Percentiles rank a stretch among this genome's conserved stretches.
phyloP scores from a whole-genome alignment of 1,284 basidiomycete species.

The Apiotrichum siamense region DNA sequence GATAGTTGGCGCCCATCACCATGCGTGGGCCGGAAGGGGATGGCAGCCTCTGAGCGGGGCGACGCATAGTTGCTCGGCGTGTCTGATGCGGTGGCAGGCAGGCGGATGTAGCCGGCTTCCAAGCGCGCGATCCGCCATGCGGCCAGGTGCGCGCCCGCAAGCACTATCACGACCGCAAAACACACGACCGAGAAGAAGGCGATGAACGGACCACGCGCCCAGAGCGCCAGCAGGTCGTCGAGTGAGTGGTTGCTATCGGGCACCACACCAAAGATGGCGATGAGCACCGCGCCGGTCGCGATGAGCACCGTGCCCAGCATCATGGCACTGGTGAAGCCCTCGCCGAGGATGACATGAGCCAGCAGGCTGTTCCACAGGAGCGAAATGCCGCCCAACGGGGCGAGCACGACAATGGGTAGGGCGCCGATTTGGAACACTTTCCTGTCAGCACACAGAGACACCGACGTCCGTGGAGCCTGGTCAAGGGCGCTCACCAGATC shows the following conservation, averaged over 20 bases:
- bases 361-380: constrained; percentile 94
- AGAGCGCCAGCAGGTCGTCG: constrained; percentile 75
- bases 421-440: constrained; percentile 88
- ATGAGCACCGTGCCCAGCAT: constrained; percentile 79
- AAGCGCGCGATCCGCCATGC: neutral
- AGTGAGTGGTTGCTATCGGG: constrained; percentile 84
- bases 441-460: neutral
- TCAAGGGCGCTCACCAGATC: constrained; percentile 36
- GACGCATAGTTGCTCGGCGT: constrained; percentile 35
- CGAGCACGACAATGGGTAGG: constrained; percentile 84
- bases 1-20: neutral
- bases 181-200: constrained; percentile 73
- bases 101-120: neutral
- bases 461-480: neutral
- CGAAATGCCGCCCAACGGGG: constrained; percentile 83
- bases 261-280: constrained; percentile 87
- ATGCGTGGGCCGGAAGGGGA: constrained; percentile 30
- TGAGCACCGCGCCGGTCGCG: constrained; percentile 79
- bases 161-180: constrained; percentile 56
- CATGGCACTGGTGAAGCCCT: constrained; percentile 79
- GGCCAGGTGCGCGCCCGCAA: constrained; percentile 46
- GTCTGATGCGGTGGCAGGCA: constrained; percentile 1
- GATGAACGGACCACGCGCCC: constrained; percentile 70
- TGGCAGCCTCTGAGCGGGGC: constrained; percentile 26
- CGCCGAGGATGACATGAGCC: constrained; percentile 76